A percentile compares a stretch with the other conserved stretches of the same genome.
These are phyloP conservation scores for Alternaria triticimaculans DNA, from an alignment of 2,329 filamentous ascomycete genomes.

Conservation along the genomic window DNA sequence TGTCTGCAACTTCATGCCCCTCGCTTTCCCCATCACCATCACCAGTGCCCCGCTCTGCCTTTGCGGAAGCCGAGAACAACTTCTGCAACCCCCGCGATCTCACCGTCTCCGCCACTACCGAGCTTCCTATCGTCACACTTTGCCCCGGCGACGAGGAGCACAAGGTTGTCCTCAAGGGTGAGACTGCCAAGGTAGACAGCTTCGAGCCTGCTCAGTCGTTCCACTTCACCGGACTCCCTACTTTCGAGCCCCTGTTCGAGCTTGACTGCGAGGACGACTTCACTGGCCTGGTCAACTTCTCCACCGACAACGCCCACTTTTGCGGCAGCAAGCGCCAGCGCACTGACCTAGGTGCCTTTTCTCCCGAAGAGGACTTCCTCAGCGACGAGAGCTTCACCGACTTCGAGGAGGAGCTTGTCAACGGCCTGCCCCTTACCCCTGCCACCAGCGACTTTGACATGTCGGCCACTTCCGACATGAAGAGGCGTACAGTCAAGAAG, in stretches of 20 bases:
- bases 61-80: constrained; percentile 75
- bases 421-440: constrained; percentile 67
- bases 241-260: constrained; percentile 86
- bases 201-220: constrained; percentile 43
- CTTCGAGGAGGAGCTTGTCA: constrained; percentile 72
- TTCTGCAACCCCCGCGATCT: constrained; percentile 93
- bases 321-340: constrained; percentile 73
- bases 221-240: constrained; percentile 66
- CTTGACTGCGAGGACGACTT: constrained; percentile 92
- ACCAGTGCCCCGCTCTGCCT: constrained; percentile 73
- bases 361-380: constrained; percentile 75
- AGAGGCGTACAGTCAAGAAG: constrained; percentile 41
- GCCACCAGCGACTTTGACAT: constrained; percentile 58
- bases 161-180: constrained; percentile 58
- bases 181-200: constrained; percentile 46
- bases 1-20: constrained; percentile 76
- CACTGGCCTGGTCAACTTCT: constrained; percentile 75
- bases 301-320: constrained; percentile 65
- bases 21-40: constrained; percentile 88
- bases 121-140: constrained; percentile 70
- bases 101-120: constrained; percentile 69
- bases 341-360: constrained; percentile 69
- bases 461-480: constrained; percentile 25
- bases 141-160: constrained; percentile 69
- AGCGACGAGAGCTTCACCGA: constrained; percentile 78